Percentiles rank a stretch among this genome's conserved stretches.
phyloP scores from a whole-genome alignment of 768 basidiomycete species.

The Russula griseocarnosa region DNA sequence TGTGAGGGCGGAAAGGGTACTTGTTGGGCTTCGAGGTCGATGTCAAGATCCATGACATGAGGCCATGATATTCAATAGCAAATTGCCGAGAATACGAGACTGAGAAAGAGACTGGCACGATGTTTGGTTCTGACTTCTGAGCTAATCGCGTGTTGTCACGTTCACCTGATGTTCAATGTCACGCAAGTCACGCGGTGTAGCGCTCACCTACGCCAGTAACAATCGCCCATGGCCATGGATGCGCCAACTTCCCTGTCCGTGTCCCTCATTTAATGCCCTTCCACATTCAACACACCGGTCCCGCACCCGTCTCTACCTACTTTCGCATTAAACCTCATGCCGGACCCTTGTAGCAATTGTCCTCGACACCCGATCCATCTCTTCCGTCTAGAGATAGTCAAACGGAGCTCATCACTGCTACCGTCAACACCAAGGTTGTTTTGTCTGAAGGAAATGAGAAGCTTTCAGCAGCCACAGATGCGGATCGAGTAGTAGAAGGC shows the following conservation, averaged over 20 bases:
- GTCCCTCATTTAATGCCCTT: slow-evolving; percentile 79
- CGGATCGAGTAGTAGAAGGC: not conserved
- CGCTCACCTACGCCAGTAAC: not conserved
- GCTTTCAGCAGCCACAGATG: not conserved
- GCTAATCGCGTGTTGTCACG: slow-evolving; percentile 5
- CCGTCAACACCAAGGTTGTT: not conserved
- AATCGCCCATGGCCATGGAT: slow-evolving; percentile 8
- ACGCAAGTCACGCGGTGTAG: not conserved
- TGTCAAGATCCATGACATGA: too few species aligned
- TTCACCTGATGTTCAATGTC: not conserved
- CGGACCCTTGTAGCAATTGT: slow-evolving; percentile 21
- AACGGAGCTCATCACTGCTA: not conserved
- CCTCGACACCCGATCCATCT: slow-evolving; percentile 15
- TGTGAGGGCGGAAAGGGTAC: too few species aligned
- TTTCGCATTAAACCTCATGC: slow-evolving; percentile 48
- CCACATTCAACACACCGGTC: slow-evolving; percentile 64
- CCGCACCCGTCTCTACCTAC: slow-evolving; percentile 70
- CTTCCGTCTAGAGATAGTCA: not conserved
- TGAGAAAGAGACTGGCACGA: too few species aligned
- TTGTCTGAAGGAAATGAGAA: not conserved
- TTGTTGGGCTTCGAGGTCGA: not conserved
- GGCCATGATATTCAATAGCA: too few species aligned
- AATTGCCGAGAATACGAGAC: too few species aligned
- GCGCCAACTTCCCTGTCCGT: slow-evolving; percentile 6
- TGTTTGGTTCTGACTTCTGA: too few species aligned